A percentile compares a stretch with the other conserved stretches of the same genome.
Evolutionary conservation across 2,329 filamentous ascomycete species (phyloP).

Genomic region (Gaeumannomyces sp.): DNA sequence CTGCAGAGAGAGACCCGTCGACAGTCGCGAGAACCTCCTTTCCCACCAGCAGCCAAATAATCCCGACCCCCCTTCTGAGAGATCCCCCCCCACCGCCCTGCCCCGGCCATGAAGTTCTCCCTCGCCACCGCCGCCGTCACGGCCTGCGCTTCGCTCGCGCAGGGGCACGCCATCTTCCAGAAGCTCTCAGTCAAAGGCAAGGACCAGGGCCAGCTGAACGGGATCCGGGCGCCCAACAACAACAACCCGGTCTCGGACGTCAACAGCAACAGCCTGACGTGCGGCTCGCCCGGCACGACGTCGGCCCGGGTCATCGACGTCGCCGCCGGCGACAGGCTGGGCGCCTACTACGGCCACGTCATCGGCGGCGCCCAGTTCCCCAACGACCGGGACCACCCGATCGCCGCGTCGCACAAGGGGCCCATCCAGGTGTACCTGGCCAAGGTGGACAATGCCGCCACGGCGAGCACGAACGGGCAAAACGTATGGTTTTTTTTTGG

Average conservation of each 20-base stretch:
- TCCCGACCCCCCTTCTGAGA: slow-evolving; percentile 1
- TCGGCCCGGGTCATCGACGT: slow-evolving; percentile 40
- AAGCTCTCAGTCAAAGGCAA: slow-evolving; percentile 41
- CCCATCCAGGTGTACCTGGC: slow-evolving; percentile 43
- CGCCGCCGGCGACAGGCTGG: slow-evolving; percentile 44
- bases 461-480: slow-evolving; percentile 25
- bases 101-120: slow-evolving; percentile 31
- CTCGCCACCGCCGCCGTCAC: slow-evolving; percentile 25
- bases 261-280: slow-evolving; percentile 41
- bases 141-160: slow-evolving; percentile 26
- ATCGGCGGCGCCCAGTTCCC: slow-evolving; percentile 33
- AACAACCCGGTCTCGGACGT: slow-evolving; percentile 50
- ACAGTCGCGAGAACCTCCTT: slow-evolving; percentile 13
- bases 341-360: slow-evolving; percentile 38
- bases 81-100: slow-evolving; percentile 3
- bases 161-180: slow-evolving; percentile 38
- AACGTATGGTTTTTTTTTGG: neutral
- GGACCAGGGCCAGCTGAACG: slow-evolving; percentile 36
- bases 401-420: slow-evolving; percentile 37
- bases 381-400: slow-evolving; percentile 33
- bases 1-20: neutral
- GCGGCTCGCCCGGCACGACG: slow-evolving; percentile 37
- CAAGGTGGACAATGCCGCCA: slow-evolving; percentile 40
- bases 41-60: slow-evolving; percentile 7
- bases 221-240: slow-evolving; percentile 40